These are phyloP conservation scores for Xylaria sp. DNA, from an alignment of 495 filamentous ascomycete species.

Conservation along the genomic window DNA sequence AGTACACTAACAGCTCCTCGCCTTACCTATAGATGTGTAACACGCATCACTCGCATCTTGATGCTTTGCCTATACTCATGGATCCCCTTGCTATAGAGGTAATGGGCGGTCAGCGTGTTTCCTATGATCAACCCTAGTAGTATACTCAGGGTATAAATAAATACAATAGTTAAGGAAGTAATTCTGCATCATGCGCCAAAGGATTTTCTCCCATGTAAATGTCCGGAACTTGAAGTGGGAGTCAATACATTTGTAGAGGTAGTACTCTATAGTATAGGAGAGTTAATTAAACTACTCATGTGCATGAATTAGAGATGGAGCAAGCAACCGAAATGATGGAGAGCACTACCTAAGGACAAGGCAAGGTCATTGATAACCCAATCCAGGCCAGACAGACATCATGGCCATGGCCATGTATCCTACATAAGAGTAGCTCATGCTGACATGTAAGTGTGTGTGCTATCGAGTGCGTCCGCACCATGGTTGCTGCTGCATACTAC, in stretches of 20 bases:
- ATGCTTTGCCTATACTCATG: conserved; percentile 4
- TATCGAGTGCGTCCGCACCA: conserved; percentile 2
- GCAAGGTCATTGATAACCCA: neutral
- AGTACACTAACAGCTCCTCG: neutral
- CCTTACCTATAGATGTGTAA: conserved; percentile 12
- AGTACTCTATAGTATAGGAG: conserved; percentile 5
- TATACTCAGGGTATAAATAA: too few species aligned
- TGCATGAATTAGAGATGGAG: conserved; percentile 10
- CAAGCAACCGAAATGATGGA: conserved; percentile 8
- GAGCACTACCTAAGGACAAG: neutral
- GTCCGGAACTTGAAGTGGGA: neutral
- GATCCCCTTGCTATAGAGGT: neutral
- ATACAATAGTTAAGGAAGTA: neutral
- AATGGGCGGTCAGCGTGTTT: neutral
- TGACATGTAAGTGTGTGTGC: neutral
- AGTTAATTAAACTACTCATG: conserved; percentile 9
- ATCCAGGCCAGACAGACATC: too few species aligned
- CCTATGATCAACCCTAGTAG: neutral
- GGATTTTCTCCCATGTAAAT: neutral
- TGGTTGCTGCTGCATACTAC: neutral
- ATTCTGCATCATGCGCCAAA: neutral
- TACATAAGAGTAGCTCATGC: neutral
- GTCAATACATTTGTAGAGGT: neutral
- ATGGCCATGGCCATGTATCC: too few species aligned
- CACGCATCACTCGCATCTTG: neutral